Conservation (phyloP, 2,329 filamentous ascomycete genomes). For the Calonectria honghensis region DNA sequence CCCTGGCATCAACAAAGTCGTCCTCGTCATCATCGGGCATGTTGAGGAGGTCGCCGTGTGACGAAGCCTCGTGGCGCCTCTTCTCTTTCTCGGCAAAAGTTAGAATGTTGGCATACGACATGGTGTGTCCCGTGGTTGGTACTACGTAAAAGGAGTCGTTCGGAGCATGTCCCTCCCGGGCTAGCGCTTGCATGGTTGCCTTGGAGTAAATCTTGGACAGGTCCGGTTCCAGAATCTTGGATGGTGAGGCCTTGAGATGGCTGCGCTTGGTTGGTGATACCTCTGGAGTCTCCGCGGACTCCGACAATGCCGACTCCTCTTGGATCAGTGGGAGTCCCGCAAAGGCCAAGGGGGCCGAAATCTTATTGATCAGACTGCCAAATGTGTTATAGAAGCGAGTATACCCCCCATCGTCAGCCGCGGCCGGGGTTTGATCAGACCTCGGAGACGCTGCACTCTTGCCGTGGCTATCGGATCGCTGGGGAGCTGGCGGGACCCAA, state of each 20-base stretch:
- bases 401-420: conserved; percentile 83
- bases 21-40: conserved; percentile 80
- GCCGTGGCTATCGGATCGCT: conserved; percentile 52
- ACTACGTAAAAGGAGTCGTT: conserved; percentile 95
- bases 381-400: conserved; percentile 94
- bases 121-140: conserved; percentile 91
- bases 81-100: conserved; percentile 81
- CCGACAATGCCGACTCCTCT: conserved; percentile 64
- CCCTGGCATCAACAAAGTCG: conserved; percentile 91
- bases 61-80: conserved; percentile 73
- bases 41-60: conserved; percentile 70
- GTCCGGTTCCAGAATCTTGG: conserved; percentile 73
- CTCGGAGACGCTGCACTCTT: conserved; percentile 54
- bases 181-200: conserved; percentile 87
- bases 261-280: conserved; percentile 61
- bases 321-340: conserved; percentile 87
- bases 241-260: conserved; percentile 59
- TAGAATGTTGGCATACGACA: conserved; percentile 94
- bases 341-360: conserved; percentile 94
- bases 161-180: conserved; percentile 78
- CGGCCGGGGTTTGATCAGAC: conserved; percentile 50
- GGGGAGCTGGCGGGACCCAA: conserved; percentile 68
- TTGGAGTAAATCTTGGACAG: conserved; percentile 89
- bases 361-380: conserved; percentile 88
- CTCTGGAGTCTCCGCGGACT: conserved; percentile 61